Base-by-base conservation (phyloP, 1,284 basidiomycete species). In the Bondarzewia mesenterica region DNA sequence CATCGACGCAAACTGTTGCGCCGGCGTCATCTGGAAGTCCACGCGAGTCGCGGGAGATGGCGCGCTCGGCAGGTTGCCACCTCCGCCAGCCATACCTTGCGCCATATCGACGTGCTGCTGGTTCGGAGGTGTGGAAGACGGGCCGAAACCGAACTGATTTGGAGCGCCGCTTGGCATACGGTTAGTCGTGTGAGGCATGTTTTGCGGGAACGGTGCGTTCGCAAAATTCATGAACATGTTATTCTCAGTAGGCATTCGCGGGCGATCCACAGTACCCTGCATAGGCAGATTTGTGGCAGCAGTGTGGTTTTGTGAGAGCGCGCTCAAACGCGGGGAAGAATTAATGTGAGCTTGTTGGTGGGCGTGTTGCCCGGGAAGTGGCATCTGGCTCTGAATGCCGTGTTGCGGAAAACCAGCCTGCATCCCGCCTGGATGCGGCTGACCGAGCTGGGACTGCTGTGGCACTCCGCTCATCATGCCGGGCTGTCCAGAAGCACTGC, bases 1-100 rank as follows among this genome's bases (percentile, higher is more conserved):
- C 70, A 80, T 76, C 48, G 71, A 65, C 44, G 74, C 72, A 50
- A 74, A 69, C 44, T 75, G 72, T 56, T 84, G 81, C 6, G 80
- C 77, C 7, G 82, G 79, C 2, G 81, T 82, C 18, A 70, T 57
- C 15, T 71, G 71, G 50, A 80, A 77, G 10, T 63, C 57, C 7
- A 66, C 36, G 21, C 73, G 71, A 44, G 61, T 70, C 4, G 65
- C 56, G 18, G 69, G 61, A 2, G 52, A 55, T 18, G 60, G 51
- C 4, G 58, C 51, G 22, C 55, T 53, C 49, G 29, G 20, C 26
- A 49, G 49, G 8, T 47, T 42, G 5, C 52, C 51, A 21, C 46
- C 41, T 22, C 52, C 42, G 29, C 48, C 32, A 26, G 39, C 41
- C 41, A 42, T 56, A 54, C 37, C 60, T 70, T 4, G 70, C 58